Base-by-base conservation (phyloP, 108 stramenopile genomes). In the Licmophora abbreviata region DNA sequence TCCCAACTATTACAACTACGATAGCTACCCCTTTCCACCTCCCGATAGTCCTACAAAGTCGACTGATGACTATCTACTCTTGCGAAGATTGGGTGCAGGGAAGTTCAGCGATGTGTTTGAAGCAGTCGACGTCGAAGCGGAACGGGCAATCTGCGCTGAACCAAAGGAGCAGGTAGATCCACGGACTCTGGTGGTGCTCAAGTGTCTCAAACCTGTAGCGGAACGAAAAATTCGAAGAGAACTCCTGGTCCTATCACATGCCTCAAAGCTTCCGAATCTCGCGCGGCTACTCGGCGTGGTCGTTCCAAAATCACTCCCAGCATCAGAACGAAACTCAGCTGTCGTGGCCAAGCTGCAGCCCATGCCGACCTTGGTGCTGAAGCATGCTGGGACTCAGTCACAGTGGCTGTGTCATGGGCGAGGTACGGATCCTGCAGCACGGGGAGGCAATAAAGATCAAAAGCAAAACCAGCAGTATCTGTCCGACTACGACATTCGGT, bases 101-200 rank as follows among this genome's bases (percentile, higher is more conserved):
- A 92, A 87, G 54, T 92, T 92, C 38, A 80, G 78, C 17, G 83
- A 92, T 49, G 89, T 92, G 15, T 92, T 85, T 51, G 85, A 87
- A 62, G 89, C 89, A 0, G 76, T 86, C 18, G 83, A 84, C 51
- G 55, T 72, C 24, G 47, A 60, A 0, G 29, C 51, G 53, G 48
- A 63, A 46, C 22, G 21, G 7, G n/a, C n/a, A n/a, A n/a, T n/a
- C n/a, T 21, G 6, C 2, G 20, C 8, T 18, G 11, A 17, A 17
- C 12, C 12, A 44, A 44, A 44, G n/a, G 43, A 44, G 11, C 7
- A 44, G 34, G 34, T 11, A 12, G 34, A 35, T 35, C 9, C 10
- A 11, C 10, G 34, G 9, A 35, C 10, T 35, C 34, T 12, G 30
- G 81, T 81, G 5, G 79, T 81, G 2, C 38, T 81, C n/a, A 81